phyloP scores from a whole-genome alignment of 306 rosid genomes.

The Cucumis sativus region Cucumber_9930_V3 NC_026655.2:3624501-3625000 shows the following conservation, averaged over 20 bases:
- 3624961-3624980: neutral
- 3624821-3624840: neutral
- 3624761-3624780: constrained; percentile 62
- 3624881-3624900: neutral
- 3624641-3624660: constrained; percentile 2
- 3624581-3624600: neutral
- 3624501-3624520: neutral
- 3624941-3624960: neutral
- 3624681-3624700: neutral
- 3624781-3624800: constrained; percentile 61
- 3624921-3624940: neutral
- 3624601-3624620: neutral
- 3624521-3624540: neutral
- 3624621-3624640: neutral
- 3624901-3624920: neutral
- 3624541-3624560: neutral
- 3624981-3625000: neutral
- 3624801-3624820: constrained; percentile 40
- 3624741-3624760: constrained; percentile 51
- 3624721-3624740: constrained; percentile 47
- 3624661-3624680: neutral
- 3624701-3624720: constrained; percentile 46
- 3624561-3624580: neutral
- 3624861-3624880: constrained; percentile 3
- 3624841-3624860: neutral